These are phyloP conservation scores for Xylaria cubensis DNA, from an alignment of 495 filamentous ascomycete species.

Conservation along the genomic window DNA sequence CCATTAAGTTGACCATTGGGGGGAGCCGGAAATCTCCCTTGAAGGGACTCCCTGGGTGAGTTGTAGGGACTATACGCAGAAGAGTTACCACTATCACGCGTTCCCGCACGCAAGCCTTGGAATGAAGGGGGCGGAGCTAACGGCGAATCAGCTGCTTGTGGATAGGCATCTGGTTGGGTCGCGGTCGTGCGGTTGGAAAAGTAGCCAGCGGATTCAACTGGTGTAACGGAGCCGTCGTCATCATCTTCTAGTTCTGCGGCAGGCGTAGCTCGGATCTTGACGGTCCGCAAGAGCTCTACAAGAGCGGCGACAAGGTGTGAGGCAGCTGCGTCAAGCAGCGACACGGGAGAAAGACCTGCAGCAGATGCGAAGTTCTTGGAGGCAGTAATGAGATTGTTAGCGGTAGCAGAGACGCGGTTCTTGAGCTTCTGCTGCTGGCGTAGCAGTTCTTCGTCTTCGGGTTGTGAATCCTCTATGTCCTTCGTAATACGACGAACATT, in stretches of 20 bases:
- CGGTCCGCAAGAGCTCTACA: conserved; percentile 80
- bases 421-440: conserved; percentile 72
- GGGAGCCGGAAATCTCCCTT: conserved; percentile 25
- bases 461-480: conserved; percentile 68
- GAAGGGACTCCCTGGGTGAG: conserved; percentile 57
- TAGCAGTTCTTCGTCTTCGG: conserved; percentile 52
- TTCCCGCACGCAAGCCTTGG: conserved; percentile 51
- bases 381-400: conserved; percentile 94
- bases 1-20: conserved; percentile 42
- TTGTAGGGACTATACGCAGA: conserved; percentile 62
- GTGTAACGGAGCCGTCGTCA: conserved; percentile 65
- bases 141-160: conserved; percentile 35
- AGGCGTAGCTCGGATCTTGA: conserved; percentile 81
- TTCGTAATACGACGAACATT: conserved; percentile 81
- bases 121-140: conserved; percentile 55
- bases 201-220: conserved; percentile 59
- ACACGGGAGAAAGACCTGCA: conserved; percentile 90
- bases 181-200: conserved; percentile 53
- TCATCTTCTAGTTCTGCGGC: conserved; percentile 78
- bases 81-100: conserved; percentile 55
- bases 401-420: conserved; percentile 80
- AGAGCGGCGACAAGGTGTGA: conserved; percentile 86
- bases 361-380: conserved; percentile 86
- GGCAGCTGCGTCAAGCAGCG: conserved; percentile 92
- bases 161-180: conserved; percentile 44